Evolutionary conservation across 176 grass and related monocot genomes (phyloP).

Genomic region (Rhynchospora breviuscula): DNA sequence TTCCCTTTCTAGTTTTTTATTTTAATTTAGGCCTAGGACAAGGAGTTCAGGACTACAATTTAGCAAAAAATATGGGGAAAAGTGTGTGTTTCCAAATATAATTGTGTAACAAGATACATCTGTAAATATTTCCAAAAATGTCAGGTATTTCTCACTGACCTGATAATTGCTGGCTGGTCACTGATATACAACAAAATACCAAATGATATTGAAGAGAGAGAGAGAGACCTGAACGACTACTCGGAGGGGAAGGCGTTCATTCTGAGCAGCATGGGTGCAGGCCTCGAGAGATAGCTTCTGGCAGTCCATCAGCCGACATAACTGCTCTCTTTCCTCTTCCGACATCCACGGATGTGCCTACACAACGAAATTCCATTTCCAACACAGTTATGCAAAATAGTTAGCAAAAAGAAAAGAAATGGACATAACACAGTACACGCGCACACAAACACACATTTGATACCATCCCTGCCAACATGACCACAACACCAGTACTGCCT

Average conservation of each 20-base stretch:
- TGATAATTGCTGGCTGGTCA: not conserved
- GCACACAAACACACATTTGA: too few relatives aligned
- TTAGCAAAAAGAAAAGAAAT: not conserved
- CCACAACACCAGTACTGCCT: not conserved
- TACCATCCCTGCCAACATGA: not conserved
- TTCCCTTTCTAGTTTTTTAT: not conserved
- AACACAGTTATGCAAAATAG: not conserved
- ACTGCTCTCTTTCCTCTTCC: slow-evolving; percentile 61
- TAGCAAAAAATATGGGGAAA: not conserved
- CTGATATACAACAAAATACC: not conserved
- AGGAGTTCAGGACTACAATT: too few relatives aligned
- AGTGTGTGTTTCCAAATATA: not conserved
- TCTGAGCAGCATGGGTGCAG: slow-evolving; percentile 86
- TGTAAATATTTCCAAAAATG: not conserved
- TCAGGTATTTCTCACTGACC: not conserved
- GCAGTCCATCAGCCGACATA: slow-evolving; percentile 81
- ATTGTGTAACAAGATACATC: not conserved
- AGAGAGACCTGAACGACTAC: slow-evolving; percentile 57
- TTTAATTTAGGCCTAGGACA: not conserved
- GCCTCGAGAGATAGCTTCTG: slow-evolving; percentile 90
- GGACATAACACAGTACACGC: too few relatives aligned
- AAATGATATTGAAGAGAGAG: not conserved
- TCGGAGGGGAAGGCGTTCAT: slow-evolving; percentile 68
- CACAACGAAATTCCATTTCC: slow-evolving; percentile 5
- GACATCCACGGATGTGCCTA: slow-evolving; percentile 83